Base-by-base conservation (phyloP, 768 basidiomycete species). In the Auriculariales sp. region DNA sequence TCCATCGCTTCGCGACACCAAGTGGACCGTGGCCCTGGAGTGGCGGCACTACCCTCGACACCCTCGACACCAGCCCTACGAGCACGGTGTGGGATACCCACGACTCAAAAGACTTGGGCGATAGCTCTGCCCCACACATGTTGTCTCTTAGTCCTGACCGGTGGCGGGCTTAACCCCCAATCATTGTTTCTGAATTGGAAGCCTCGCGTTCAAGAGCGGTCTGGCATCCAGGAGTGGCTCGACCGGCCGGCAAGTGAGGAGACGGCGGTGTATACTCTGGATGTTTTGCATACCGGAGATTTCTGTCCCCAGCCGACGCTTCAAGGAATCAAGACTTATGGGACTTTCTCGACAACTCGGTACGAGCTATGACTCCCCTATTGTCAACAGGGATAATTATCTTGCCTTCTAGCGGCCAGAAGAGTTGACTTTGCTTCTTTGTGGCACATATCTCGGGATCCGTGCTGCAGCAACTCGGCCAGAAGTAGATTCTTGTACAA, bases 171-270 rank as follows among this genome's bases (percentile, higher is more conserved):
- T 78, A 53, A 75, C 77, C 4, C n/a, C n/a, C 70, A 75, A 51
- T 68, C 70, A 1, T 59, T 79, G n/a, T n/a, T 73, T 52, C 72
- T 71, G 9, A 79, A 77, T 51, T 78, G 78, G 78, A 76, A 72
- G 0, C 58, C 57, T 4, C 58, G 59, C 14, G 77, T 78, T 46
- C 64, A 69, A 17, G 1, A 33, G 0, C 58, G 62, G 46, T 67
- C 67, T 34, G 55, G 58, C 47, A 69, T 72, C n/a, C 57, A 54
- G 24, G 51, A 52, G 4, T 25, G 22, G 5, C 39, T 44, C 4
- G 39, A 2, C 54, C 56, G 5, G 57, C 63, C 56, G 35, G 48
- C 17, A 7, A 30, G n/a, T 45, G 49, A 25, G 12, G 24, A 22
- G 35, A 45, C 48, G 17, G n/a, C 31, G 42, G 30, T 24, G 5